Evolutionary conservation across 805 yeast species (phyloP).

Genomic region (Lipomyces spencermartinsiae): DNA sequence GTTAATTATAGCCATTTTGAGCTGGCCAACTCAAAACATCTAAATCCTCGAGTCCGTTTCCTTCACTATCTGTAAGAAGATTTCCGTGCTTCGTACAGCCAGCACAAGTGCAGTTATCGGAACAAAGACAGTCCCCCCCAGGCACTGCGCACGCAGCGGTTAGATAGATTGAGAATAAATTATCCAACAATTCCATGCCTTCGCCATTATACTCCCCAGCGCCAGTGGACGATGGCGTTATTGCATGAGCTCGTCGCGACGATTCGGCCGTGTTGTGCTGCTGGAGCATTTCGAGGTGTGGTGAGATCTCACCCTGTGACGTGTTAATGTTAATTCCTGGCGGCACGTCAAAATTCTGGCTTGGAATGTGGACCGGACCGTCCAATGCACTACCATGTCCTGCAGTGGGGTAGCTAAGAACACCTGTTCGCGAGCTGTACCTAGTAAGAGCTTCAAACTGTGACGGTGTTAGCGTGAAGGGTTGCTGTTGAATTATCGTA

Average conservation of each 20-base stretch:
- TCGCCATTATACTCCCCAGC: background rate
- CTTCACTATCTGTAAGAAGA: background rate
- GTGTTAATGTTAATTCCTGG: background rate
- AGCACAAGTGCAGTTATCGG: slow-evolving; percentile 37
- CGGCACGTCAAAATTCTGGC: background rate
- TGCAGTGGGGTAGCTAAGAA: slow-evolving; percentile 17
- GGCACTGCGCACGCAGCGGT: slow-evolving; percentile 40
- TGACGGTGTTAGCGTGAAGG: slow-evolving; percentile 12
- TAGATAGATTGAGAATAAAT: slow-evolving; percentile 38
- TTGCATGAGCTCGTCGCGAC: background rate
- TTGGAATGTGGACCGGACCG: background rate
- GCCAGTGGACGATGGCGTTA: background rate
- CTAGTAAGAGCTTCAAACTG: slow-evolving; percentile 20
- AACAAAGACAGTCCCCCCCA: slow-evolving; percentile 38
- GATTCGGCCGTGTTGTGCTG: background rate
- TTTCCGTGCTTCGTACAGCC: slow-evolving; percentile 39
- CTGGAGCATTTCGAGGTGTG: background rate
- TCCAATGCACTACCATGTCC: background rate
- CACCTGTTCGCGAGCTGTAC: slow-evolving; percentile 27
- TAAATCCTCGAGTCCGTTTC: background rate
- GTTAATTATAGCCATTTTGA: background rate
- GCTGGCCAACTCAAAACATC: background rate
- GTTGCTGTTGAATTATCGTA: background rate
- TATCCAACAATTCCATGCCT: slow-evolving; percentile 21
- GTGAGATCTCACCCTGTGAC: background rate